A percentile compares a stretch with the other conserved stretches of the same genome.
phyloP scores from a whole-genome alignment of 2,329 filamentous ascomycete species.

The Paecilomyces variotii region DNA sequence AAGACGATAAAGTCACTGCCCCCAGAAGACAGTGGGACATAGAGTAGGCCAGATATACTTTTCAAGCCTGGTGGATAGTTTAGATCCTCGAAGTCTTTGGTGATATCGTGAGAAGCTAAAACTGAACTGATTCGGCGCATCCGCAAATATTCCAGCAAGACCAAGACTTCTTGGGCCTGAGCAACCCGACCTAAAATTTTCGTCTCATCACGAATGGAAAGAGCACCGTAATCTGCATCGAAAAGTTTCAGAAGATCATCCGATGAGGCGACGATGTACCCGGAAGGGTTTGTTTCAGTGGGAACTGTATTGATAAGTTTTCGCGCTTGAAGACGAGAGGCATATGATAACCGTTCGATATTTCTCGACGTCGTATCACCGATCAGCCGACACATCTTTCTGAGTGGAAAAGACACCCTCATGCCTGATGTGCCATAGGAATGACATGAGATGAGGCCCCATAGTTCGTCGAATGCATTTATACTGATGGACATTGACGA shows the following conservation, averaged over 20 bases:
- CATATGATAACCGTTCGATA: conserved; percentile 80
- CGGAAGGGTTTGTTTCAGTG: conserved; percentile 71
- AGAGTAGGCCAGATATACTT: conserved; percentile 66
- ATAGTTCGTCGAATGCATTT: conserved; percentile 75
- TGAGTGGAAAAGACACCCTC: conserved; percentile 84
- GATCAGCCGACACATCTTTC: conserved; percentile 84
- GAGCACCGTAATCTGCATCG: conserved; percentile 75
- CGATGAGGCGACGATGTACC: conserved; percentile 83
- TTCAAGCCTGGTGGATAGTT: conserved; percentile 72
- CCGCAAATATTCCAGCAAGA: conserved; percentile 75
- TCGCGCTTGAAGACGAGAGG: conserved; percentile 72
- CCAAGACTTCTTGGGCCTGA: conserved; percentile 73
- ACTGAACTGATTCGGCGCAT: conserved; percentile 69
- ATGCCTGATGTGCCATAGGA: conserved; percentile 69
- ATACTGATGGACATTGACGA: conserved; percentile 93
- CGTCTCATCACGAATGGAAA: conserved; percentile 81
- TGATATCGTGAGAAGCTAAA: conserved; percentile 67
- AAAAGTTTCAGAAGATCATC: conserved; percentile 79
- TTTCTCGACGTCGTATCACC: conserved; percentile 81
- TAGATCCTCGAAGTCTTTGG: conserved; percentile 70
- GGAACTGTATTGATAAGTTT: conserved; percentile 83
- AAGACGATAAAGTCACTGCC: conserved; percentile 86
- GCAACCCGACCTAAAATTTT: conserved; percentile 71
- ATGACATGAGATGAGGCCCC: conserved; percentile 84
- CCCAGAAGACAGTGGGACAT: conserved; percentile 69